Percentiles rank a stretch among this genome's conserved stretches.
These are phyloP conservation scores for Agrocybe pediades DNA, from an alignment of 768 basidiomycete genomes.

Conservation along the genomic window DNA sequence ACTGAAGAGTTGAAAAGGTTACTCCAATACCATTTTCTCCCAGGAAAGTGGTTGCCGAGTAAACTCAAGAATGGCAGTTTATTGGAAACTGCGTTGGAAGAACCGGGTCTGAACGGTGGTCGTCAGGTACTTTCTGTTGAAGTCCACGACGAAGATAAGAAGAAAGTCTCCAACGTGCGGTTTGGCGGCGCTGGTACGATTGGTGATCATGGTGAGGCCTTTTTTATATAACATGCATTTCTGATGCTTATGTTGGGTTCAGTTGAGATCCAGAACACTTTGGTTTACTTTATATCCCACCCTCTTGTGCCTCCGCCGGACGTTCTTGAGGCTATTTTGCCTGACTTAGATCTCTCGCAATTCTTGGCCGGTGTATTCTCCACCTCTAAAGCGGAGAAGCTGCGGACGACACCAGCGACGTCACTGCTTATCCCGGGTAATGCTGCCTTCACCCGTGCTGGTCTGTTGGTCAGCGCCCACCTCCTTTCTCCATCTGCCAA, in stretches of 20 bases:
- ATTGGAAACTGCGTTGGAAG: constrained; percentile 76
- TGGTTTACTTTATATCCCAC: constrained; percentile 89
- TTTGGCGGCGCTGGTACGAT: constrained; percentile 86
- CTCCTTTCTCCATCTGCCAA: constrained; percentile 79
- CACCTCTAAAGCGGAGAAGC: constrained; percentile 72
- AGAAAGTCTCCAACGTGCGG: constrained; percentile 53
- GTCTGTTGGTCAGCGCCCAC: constrained; percentile 82
- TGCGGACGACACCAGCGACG: constrained; percentile 66
- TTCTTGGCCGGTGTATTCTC: constrained; percentile 93
- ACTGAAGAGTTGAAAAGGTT: constrained; percentile 70
- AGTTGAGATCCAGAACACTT: constrained; percentile 76
- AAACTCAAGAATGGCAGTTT: constrained; percentile 77
- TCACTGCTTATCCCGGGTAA: constrained; percentile 90
- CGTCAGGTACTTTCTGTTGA: constrained; percentile 72
- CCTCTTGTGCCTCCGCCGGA: constrained; percentile 84
- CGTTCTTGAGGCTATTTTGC: constrained; percentile 77
- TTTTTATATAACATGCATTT: background rate
- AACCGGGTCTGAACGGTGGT: constrained; percentile 68
- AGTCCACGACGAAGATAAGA: constrained; percentile 53
- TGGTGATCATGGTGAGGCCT: constrained; percentile 68
- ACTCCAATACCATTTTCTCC: constrained; percentile 90
- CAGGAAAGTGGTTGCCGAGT: constrained; percentile 70
- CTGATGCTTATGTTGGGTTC: constrained; percentile 5
- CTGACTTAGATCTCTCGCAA: constrained; percentile 81
- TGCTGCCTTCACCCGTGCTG: constrained; percentile 84